These are phyloP conservation scores for Iberis pinnata DNA, from an alignment of 345 rosid species.

Conservation along the genomic window DNA sequence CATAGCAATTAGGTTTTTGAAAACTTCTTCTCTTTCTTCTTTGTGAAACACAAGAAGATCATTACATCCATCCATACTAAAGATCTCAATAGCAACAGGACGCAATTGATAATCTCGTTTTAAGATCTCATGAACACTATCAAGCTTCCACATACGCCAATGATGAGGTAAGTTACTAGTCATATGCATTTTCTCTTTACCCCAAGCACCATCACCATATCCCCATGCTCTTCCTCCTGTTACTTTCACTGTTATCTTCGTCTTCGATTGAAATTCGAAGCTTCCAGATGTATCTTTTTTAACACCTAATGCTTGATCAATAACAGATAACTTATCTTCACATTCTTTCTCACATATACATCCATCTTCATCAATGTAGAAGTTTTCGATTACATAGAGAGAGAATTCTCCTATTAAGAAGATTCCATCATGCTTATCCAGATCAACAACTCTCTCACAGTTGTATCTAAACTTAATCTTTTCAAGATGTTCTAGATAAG, in stretches of 20 bases:
- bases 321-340: conserved; percentile 84
- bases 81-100: conserved; percentile 91
- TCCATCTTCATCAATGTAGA: conserved; percentile 63
- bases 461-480: conserved; percentile 74
- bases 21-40: conserved; percentile 92
- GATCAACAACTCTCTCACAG: conserved; percentile 85
- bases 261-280: conserved; percentile 64
- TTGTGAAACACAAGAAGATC: conserved; percentile 91
- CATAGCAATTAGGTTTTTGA: conserved; percentile 79
- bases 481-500: conserved; percentile 79
- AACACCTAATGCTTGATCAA: conserved; percentile 94
- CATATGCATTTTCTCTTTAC: conserved; percentile 64
- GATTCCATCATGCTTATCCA: conserved; percentile 93
- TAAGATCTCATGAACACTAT: conserved; percentile 77
- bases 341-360: conserved; percentile 85
- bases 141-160: conserved; percentile 91
- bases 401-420: conserved; percentile 80
- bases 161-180: conserved; percentile 72
- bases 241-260: conserved; percentile 42
- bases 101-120: conserved; percentile 97
- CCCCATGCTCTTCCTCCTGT: conserved; percentile 93
- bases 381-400: conserved; percentile 76
- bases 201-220: conserved; percentile 95
- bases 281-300: conserved; percentile 57
- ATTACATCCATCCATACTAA: conserved; percentile 96